Percentiles rank a stretch among this genome's conserved stretches.
These are phyloP conservation scores for Acacia melanoxylon DNA, from an alignment of 306 rosid genomes.

Conservation along the genomic window DNA sequence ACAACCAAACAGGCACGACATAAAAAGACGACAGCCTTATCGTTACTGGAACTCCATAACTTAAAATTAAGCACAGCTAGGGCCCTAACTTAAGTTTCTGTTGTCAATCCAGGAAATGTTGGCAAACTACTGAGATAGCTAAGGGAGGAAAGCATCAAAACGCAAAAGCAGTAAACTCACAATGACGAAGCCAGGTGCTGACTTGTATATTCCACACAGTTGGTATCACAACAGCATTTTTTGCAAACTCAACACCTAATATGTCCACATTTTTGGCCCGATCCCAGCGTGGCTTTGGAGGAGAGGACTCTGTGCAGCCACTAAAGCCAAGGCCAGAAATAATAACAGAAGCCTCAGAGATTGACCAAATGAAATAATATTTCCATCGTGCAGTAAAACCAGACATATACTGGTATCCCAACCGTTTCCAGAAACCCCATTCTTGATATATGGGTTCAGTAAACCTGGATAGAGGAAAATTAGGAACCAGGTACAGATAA, in stretches of 20 bases:
- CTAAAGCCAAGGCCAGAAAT: slow-evolving; percentile 90
- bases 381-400: slow-evolving; percentile 97
- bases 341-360: slow-evolving; percentile 88
- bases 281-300: slow-evolving; percentile 90
- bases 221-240: slow-evolving; percentile 87
- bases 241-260: slow-evolving; percentile 85
- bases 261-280: slow-evolving; percentile 88
- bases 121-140: neutral
- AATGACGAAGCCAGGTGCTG: slow-evolving; percentile 99
- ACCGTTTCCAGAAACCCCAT: slow-evolving; percentile 80
- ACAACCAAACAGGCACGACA: neutral
- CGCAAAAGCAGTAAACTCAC: slow-evolving; percentile 57
- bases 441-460: slow-evolving; percentile 72
- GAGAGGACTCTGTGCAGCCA: slow-evolving; percentile 92
- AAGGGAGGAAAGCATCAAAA: slow-evolving; percentile 24
- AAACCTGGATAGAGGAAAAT: slow-evolving; percentile 76
- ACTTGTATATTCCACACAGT: slow-evolving; percentile 97
- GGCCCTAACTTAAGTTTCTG: neutral
- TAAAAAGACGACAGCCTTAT: neutral
- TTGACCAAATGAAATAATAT: slow-evolving; percentile 98
- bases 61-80: slow-evolving; percentile 22
- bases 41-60: neutral
- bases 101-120: neutral
- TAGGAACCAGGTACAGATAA: slow-evolving; percentile 78
- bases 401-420: slow-evolving; percentile 89